Evolutionary conservation across 2,329 filamentous ascomycete species (phyloP).

Genomic region (Hymenoscyphus repandus): DNA sequence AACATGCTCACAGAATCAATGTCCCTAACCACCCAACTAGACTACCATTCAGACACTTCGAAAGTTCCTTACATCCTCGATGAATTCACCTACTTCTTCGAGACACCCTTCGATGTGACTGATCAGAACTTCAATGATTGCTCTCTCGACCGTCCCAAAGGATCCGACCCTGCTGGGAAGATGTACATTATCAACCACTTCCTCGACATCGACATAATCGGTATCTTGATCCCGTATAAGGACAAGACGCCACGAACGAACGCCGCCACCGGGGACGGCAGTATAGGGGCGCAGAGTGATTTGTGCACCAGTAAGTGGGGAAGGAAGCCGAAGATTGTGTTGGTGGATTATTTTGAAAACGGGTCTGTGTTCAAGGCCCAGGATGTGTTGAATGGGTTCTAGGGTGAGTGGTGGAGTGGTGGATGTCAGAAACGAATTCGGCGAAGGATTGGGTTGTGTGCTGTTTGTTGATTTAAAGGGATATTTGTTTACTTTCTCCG

Average conservation of each 20-base stretch:
- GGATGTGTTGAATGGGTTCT: conserved; percentile 25
- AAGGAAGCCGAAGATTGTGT: conserved; percentile 45
- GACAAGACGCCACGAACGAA: conserved; percentile 40
- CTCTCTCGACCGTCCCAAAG: conserved; percentile 54
- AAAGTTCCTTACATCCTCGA: conserved; percentile 57
- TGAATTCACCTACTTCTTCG: conserved; percentile 64
- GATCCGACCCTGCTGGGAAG: conserved; percentile 39
- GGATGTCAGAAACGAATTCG: too few relatives aligned
- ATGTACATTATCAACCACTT: conserved; percentile 62
- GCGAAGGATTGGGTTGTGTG: too few relatives aligned
- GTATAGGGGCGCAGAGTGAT: conserved; percentile 44
- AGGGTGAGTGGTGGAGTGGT: neutral
- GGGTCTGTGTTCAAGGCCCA: conserved; percentile 29
- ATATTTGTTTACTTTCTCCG: too few relatives aligned
- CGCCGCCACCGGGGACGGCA: conserved; percentile 43
- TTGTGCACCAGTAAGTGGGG: conserved; percentile 43
- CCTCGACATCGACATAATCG: conserved; percentile 44
- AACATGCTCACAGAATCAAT: neutral
- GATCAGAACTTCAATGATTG: conserved; percentile 58
- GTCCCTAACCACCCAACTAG: conserved; percentile 38
- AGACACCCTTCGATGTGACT: conserved; percentile 61
- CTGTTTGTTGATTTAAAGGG: too few relatives aligned
- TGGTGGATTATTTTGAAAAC: conserved; percentile 56
- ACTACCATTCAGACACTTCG: conserved; percentile 49
- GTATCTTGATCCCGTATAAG: conserved; percentile 48